A percentile compares a stretch with the other conserved stretches of the same genome.
phyloP scores from a whole-genome alignment of 768 basidiomycete species.

The Suillus weaverae region DNA sequence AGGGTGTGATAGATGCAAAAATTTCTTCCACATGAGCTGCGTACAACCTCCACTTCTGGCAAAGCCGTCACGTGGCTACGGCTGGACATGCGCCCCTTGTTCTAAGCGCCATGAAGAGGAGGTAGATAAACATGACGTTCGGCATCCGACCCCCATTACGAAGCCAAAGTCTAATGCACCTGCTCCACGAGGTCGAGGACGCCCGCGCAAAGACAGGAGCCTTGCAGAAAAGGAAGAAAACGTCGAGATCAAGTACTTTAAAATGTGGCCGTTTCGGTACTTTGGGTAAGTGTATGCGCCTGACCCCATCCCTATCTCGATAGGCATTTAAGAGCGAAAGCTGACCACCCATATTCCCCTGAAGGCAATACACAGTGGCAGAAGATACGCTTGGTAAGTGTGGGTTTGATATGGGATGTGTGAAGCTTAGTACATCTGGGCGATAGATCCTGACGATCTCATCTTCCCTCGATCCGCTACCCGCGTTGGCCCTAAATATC shows the following conservation, averaged over 20 bases:
- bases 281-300: constrained; percentile 70
- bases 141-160: constrained; percentile 52
- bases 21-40: constrained; percentile 93
- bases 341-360: constrained; percentile 15
- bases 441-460: constrained; percentile 88
- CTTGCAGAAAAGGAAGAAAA: constrained; percentile 79
- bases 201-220: constrained; percentile 73
- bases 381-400: constrained; percentile 84
- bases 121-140: constrained; percentile 73
- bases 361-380: constrained; percentile 84
- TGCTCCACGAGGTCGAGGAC: constrained; percentile 67
- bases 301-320: background rate
- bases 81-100: constrained; percentile 96
- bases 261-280: constrained; percentile 94
- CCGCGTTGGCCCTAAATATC: constrained; percentile 86
- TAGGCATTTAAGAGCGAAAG: constrained; percentile 3
- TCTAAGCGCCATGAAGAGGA: constrained; percentile 84
- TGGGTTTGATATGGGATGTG: constrained; percentile 11
- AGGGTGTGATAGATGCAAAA: constrained; percentile 89
- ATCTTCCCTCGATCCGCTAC: constrained; percentile 94
- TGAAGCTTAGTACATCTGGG: constrained; percentile 25
- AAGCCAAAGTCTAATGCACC: constrained; percentile 73
- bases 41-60: constrained; percentile 87
- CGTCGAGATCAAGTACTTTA: constrained; percentile 78
- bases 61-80: constrained; percentile 94